phyloP scores from a whole-genome alignment of 1,284 basidiomycete species.

The Trametes polyzona region DNA sequence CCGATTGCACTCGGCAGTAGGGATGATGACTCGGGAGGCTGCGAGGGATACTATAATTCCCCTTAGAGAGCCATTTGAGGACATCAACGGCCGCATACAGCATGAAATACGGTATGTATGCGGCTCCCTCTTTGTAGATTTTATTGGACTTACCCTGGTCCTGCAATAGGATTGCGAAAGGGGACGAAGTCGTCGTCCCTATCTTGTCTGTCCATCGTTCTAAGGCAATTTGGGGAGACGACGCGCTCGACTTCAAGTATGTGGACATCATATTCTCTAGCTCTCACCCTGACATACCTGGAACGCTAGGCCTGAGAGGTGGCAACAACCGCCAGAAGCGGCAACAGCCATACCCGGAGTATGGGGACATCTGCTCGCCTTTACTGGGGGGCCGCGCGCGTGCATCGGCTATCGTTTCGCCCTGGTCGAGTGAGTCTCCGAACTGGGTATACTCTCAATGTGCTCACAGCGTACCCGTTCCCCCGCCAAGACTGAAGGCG shows the following conservation, averaged over 20 bases:
- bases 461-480: no score
- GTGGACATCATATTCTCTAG: background rate
- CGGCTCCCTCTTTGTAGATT: background rate
- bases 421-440: slow-evolving; percentile 43
- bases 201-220: slow-evolving; percentile 50
- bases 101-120: slow-evolving; percentile 30
- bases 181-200: slow-evolving; percentile 51
- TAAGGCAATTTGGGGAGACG: slow-evolving; percentile 57
- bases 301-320: slow-evolving; percentile 58
- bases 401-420: slow-evolving; percentile 76
- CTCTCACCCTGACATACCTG: background rate
- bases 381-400: slow-evolving; percentile 61
- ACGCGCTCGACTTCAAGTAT: slow-evolving; percentile 54
- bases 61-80: slow-evolving; percentile 34
- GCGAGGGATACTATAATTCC: slow-evolving; percentile 53
- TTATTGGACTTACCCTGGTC: slow-evolving; percentile 30
- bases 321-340: slow-evolving; percentile 49
- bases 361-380: slow-evolving; percentile 60
- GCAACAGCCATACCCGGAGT: slow-evolving; percentile 55
- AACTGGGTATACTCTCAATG: no score
- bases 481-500: slow-evolving; percentile 46
- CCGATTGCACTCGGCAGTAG: slow-evolving; percentile 67
- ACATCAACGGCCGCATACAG: slow-evolving; percentile 32
- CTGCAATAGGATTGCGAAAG: slow-evolving; percentile 43
- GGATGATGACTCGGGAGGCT: slow-evolving; percentile 53